Evolutionary conservation across 257 asterid genomes (phyloP), one percentile per base, ranked within the genome.

Genomic region (Solanum corneliomulleri): DNA sequence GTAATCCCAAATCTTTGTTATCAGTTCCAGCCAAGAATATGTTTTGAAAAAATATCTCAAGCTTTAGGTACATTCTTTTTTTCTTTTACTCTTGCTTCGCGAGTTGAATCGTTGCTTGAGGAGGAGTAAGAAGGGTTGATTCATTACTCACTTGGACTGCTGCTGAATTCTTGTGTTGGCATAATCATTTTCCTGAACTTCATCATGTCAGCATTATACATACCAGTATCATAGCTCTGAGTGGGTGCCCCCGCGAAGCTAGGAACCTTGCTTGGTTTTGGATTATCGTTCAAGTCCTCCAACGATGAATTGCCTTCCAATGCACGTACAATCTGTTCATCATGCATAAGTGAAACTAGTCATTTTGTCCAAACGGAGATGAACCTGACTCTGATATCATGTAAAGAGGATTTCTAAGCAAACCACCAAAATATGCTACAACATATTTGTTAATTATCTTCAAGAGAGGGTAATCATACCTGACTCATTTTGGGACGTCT

Each of bases 401-500:
- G 64, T 56, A 7, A 7, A 13, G 2, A 47, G 18, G 20, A 14
- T 5, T 49, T 15, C 3, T 15, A 56, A 18, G 64, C 5, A 56
- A 56, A 56, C 62, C 62, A 56, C 62, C 62, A 47, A 47, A 47
- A 81, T 27, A 31, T 15, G 44, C 41, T 35, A 21, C 45, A 15
- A 31, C 29, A 31, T 27, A 68, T 64, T 64, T n/a, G 33, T 64
- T 33, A 33, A 33, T 33, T 27, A 66, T 27, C 21, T 68, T 20
- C 39, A 23, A 42, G 23, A 76, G 21, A 47, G 18, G 66, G 66
- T 15, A 80, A 29, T 29, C 66, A 29, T 86, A 94, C 99, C 94
- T 96, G 99, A 88, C 98, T 94, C 99, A 97, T 97, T 87, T 90
- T 95, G 4, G 99, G 98, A 39, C 99, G 99, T 89, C 95, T 91